phyloP scores from a whole-genome alignment of 2,329 filamentous ascomycete species.

The Seiridium unicorne region DNA sequence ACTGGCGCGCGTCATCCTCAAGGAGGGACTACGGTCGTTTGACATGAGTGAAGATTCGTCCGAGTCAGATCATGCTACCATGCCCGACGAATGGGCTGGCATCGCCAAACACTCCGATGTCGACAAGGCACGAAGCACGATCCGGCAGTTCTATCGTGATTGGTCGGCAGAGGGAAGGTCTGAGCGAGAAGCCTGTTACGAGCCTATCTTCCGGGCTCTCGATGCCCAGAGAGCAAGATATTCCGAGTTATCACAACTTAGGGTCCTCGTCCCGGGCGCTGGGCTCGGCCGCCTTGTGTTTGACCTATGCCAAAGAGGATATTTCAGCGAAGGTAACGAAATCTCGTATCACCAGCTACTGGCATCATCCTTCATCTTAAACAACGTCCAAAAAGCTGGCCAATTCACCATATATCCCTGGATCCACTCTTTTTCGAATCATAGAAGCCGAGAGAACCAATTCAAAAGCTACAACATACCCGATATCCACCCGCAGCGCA shows the following conservation, averaged over 20 bases:
- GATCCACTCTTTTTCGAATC: constrained; percentile 85
- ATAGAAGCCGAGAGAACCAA: constrained; percentile 71
- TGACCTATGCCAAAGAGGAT: constrained; percentile 75
- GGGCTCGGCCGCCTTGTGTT: constrained; percentile 87
- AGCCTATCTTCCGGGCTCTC: constrained; percentile 68
- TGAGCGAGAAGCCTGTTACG: constrained; percentile 78
- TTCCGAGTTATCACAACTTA: constrained; percentile 40
- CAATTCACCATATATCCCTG: constrained; percentile 81
- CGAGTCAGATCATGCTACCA: constrained; percentile 36
- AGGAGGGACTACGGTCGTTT: constrained; percentile 67
- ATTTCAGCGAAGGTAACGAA: constrained; percentile 82
- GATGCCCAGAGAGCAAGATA: constrained; percentile 39
- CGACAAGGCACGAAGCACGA: constrained; percentile 88
- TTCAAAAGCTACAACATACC: constrained; percentile 72
- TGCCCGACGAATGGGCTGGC: constrained; percentile 66
- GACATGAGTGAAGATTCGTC: constrained; percentile 36
- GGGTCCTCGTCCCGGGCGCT: constrained; percentile 83
- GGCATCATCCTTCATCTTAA: constrained; percentile 75
- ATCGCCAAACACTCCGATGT: constrained; percentile 72
- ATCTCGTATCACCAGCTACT: constrained; percentile 97
- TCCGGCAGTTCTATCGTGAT: constrained; percentile 92
- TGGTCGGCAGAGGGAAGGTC: constrained; percentile 77
- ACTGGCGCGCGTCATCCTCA: constrained; percentile 75
- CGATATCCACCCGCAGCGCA: constrained; percentile 70
- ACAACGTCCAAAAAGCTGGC: constrained; percentile 57